Percentiles rank a stretch among this genome's conserved stretches.
These are phyloP conservation scores for Conticribra guillardii DNA, from an alignment of 108 stramenopile genomes.

Conservation along the genomic window DNA sequence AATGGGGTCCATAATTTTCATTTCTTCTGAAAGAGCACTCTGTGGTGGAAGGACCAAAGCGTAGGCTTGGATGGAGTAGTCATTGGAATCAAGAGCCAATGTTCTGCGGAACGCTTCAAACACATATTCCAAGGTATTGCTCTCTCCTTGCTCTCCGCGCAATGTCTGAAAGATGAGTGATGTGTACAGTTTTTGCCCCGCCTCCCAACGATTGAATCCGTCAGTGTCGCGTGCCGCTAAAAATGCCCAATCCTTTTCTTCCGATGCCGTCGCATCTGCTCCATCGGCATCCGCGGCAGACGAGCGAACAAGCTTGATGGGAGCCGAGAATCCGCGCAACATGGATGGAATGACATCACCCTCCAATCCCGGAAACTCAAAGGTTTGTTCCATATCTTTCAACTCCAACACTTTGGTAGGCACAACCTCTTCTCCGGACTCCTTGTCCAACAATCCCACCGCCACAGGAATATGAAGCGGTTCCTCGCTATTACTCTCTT, in stretches of 20 bases:
- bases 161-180: conserved; percentile 45
- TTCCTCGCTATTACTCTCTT: conserved; percentile 50
- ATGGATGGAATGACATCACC: conserved; percentile 89
- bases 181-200: conserved; percentile 59
- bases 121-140: conserved; percentile 42
- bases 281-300: neutral
- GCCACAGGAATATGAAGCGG: conserved; percentile 96
- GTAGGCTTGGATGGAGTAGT: conserved; percentile 64
- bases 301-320: conserved; percentile 81
- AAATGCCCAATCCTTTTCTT: conserved; percentile 59
- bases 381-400: conserved; percentile 82
- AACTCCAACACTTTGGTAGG: conserved; percentile 84
- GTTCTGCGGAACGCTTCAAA: conserved; percentile 43
- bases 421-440: conserved; percentile 79
- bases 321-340: conserved; percentile 93
- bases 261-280: conserved; percentile 27
- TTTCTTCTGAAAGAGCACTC: conserved; percentile 55
- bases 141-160: conserved; percentile 15
- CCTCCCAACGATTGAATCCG: conserved; percentile 84
- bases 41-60: conserved; percentile 63
- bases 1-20: conserved; percentile 58
- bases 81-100: conserved; percentile 32
- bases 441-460: conserved; percentile 88
- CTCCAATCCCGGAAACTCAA: conserved; percentile 72
- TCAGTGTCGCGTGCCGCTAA: conserved; percentile 77